Evolutionary conservation across 352 stramenopile genomes (phyloP), one percentile per base, ranked within the genome.

Genomic region (Phytophthora foliorum): DNA sequence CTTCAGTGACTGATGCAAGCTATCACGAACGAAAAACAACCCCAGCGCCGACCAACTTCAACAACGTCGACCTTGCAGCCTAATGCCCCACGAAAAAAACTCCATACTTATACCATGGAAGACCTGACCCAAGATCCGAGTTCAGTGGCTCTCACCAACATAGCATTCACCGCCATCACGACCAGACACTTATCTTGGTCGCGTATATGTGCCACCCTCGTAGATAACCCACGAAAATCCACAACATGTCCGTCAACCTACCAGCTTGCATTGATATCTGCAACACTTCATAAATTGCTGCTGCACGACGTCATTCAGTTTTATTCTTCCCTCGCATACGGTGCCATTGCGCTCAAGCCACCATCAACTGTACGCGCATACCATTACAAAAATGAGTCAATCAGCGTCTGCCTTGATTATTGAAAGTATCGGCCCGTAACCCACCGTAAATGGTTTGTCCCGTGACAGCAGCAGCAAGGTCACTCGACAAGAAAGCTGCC

Each of bases 381-480:
- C 7, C 24, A 34, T 55, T 16, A 16, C n/a, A 74, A 34, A 63
- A 65, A 6, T n/a, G 22, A 31, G 27, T 22, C n/a, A 55, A 24
- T 44, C 24, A 66, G 16, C 11, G 7, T 4, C 6, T 36, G n/a
- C 38, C 16, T 45, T 49, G 14, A 38, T 27, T 22, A 9, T 14
- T 36, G 11, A 55, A 32, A 19, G 13, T 4, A 45, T 22, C 34
- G 3, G 39, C 22, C 63, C 17, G 1, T 31, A 45, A 74, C 81
- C 22, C 27, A 94, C 87, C 90, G 72, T 95, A 95, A 44, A 98
- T 84, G 17, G 86, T 97, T 78, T 98, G 94, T 1, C 90, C 94
- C 4, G 90, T 97, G 57, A 98, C 92, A 6, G 86, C 81, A 6
- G 74, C 76, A 9, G 88, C 77, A 19, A 88, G 36, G 50, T 94